Percentiles rank a stretch among this genome's conserved stretches.
Conservation (phyloP, 1,284 basidiomycete genomes). For the Cryptococcus sp. region DNA sequence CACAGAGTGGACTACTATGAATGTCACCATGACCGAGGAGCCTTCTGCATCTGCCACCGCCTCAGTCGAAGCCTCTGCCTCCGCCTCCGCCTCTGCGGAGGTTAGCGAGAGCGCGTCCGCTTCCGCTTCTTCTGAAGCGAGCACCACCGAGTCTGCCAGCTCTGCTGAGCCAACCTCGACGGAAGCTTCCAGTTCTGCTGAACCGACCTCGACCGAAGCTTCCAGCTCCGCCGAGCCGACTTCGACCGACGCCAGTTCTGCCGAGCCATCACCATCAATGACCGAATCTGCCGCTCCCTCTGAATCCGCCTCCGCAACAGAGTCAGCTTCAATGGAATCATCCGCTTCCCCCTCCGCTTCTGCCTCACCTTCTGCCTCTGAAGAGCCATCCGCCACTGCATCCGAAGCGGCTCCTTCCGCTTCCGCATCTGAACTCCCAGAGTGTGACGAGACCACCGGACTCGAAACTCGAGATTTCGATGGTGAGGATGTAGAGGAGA, state of each 20-base stretch:
- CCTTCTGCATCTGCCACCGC: constrained; percentile 3
- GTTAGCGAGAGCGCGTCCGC: constrained; percentile 1
- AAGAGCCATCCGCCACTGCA: constrained; percentile 9
- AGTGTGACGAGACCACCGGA: constrained; percentile 1
- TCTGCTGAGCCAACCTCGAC: background rate
- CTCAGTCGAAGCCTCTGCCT: constrained; percentile 2
- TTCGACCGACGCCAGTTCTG: background rate
- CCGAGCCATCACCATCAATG: background rate
- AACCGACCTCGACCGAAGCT: background rate
- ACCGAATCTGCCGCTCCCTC: background rate
- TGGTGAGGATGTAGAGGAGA: constrained; percentile 22
- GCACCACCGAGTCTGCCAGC: background rate
- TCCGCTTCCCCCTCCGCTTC: constrained; percentile 4
- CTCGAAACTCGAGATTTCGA: constrained; percentile 4
- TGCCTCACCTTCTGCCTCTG: constrained; percentile 4
- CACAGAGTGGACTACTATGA: constrained; percentile 29
- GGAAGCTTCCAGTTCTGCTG: background rate
- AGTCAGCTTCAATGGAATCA: constrained; percentile 2
- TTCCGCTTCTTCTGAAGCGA: background rate
- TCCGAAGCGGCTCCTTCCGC: constrained; percentile 3
- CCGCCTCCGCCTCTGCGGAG: constrained; percentile 4
- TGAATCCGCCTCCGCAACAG: constrained; percentile 1
- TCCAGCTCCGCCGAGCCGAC: constrained; percentile 2
- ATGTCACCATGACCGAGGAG: constrained; percentile 28
- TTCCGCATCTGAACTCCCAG: constrained; percentile 3